These are phyloP conservation scores for Harringtonia lauricola DNA, from an alignment of 2,329 filamentous ascomycete species.

Conservation along the genomic window DNA sequence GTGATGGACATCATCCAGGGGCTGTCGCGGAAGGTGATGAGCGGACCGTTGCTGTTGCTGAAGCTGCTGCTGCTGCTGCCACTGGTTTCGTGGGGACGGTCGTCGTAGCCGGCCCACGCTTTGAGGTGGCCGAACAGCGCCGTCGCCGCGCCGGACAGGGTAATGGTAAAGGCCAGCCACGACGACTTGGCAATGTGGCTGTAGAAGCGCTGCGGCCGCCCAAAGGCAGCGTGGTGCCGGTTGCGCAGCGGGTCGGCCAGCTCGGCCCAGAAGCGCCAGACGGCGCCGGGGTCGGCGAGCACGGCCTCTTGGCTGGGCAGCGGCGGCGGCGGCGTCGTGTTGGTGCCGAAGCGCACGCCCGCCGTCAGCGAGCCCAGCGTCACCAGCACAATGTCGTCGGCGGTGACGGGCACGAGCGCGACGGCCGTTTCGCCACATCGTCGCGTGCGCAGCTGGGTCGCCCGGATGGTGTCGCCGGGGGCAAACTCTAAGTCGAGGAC, in stretches of 20 bases:
- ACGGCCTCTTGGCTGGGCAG: constrained; percentile 12
- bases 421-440: not conserved
- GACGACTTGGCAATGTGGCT: constrained; percentile 21
- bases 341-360: constrained; percentile 18
- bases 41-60: constrained; percentile 11
- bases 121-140: constrained; percentile 19
- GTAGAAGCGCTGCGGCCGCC: constrained; percentile 27
- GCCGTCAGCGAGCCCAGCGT: constrained; percentile 24
- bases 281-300: constrained; percentile 20
- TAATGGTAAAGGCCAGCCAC: constrained; percentile 26
- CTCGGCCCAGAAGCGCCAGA: constrained; percentile 25
- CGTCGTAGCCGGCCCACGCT: constrained; percentile 10
- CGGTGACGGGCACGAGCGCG: not conserved
- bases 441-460: not conserved
- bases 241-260: constrained; percentile 16
- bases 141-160: constrained; percentile 14
- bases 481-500: constrained; percentile 5
- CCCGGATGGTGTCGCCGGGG: not conserved
- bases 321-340: constrained; percentile 15
- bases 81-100: constrained; percentile 8
- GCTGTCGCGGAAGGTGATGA: constrained; percentile 24
- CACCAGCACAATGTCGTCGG: constrained; percentile 23
- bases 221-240: constrained; percentile 18
- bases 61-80: not conserved
- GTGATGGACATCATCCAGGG: constrained; percentile 26